Conservation (phyloP, 2,329 filamentous ascomycete species). For the Penicillium sp. region DNA sequence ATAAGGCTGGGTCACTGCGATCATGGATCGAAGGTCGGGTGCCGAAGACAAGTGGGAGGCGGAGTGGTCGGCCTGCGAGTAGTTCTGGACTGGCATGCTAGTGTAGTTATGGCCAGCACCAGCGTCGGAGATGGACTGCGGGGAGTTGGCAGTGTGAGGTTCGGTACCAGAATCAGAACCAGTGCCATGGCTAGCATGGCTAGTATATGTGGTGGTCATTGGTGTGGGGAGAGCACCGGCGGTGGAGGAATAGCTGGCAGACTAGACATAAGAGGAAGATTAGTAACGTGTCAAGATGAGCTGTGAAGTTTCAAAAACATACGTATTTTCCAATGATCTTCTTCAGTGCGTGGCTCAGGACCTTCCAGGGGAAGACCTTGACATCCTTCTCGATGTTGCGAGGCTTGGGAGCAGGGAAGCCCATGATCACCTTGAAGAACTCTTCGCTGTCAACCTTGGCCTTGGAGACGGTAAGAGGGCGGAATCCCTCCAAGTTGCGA, state of each 20-base stretch:
- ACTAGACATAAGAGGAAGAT: constrained; percentile 44
- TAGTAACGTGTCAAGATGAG: constrained; percentile 19
- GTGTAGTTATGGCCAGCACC: constrained; percentile 47
- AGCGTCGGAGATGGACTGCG: constrained; percentile 50
- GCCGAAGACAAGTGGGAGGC: constrained; percentile 32
- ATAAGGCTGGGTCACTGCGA: constrained; percentile 35
- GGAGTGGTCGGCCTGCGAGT: constrained; percentile 41
- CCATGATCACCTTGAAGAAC: constrained; percentile 99
- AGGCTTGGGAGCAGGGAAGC: constrained; percentile 89
- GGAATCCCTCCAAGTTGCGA: constrained; percentile 91
- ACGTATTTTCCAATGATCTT: constrained; percentile 99
- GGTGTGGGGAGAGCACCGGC: constrained; percentile 49
- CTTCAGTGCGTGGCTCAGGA: constrained; percentile 80
- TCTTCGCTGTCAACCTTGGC: constrained; percentile 88
- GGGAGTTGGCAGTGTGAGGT: constrained; percentile 49
- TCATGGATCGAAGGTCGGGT: constrained; percentile 41
- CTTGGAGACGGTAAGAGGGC: constrained; percentile 90
- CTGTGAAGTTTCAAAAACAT: constrained; percentile 40
- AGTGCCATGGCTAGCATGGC: constrained; percentile 35
- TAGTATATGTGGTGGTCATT: constrained; percentile 38
- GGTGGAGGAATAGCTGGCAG: constrained; percentile 68
- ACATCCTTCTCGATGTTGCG: constrained; percentile 99
- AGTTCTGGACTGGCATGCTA: constrained; percentile 44
- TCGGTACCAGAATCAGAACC: constrained; percentile 52
- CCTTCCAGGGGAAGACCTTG: constrained; percentile 97